Evolutionary conservation across 768 basidiomycete genomes (phyloP).

Genomic region (Lactarius hatsudake): DNA sequence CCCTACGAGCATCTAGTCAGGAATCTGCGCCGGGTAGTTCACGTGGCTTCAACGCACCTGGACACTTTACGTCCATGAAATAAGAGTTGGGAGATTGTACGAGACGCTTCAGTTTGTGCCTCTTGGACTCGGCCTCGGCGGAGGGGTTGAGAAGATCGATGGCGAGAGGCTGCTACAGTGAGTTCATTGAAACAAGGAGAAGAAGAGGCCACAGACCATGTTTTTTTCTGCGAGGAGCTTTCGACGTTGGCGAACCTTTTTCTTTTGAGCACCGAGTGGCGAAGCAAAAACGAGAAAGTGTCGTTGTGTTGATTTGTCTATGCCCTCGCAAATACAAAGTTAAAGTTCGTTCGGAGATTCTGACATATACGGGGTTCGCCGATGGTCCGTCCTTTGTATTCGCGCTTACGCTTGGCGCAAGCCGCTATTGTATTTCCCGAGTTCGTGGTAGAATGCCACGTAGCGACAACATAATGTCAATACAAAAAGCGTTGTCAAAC

Average conservation of each 20-base stretch:
- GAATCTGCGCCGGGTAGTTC: not conserved
- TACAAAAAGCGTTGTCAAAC: constrained; percentile 14
- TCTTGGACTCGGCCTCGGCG: constrained; percentile 76
- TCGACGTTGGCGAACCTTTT: constrained; percentile 15
- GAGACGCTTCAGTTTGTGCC: constrained; percentile 99
- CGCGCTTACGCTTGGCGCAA: not conserved
- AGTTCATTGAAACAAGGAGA: not conserved
- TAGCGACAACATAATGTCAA: constrained; percentile 5
- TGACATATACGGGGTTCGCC: not conserved
- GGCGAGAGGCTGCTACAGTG: constrained; percentile 76
- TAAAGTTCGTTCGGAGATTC: constrained; percentile 26
- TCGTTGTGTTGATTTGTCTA: constrained; percentile 11
- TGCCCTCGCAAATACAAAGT: constrained; percentile 18
- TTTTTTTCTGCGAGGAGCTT: constrained; percentile 10
- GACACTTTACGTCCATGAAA: constrained; percentile 99
- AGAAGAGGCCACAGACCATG: constrained; percentile 20
- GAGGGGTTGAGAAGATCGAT: constrained; percentile 98
- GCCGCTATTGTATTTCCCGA: not conserved
- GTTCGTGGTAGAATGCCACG: not conserved
- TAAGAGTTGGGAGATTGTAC: constrained; percentile 98
- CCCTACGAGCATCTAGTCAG: constrained; percentile 44
- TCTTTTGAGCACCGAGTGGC: constrained; percentile 2
- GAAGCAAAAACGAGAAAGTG: not conserved
- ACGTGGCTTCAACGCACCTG: constrained; percentile 55
- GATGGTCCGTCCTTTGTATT: not conserved